phyloP scores from a whole-genome alignment of 208 protist genomes.

The Leishmania tropica region DNA sequence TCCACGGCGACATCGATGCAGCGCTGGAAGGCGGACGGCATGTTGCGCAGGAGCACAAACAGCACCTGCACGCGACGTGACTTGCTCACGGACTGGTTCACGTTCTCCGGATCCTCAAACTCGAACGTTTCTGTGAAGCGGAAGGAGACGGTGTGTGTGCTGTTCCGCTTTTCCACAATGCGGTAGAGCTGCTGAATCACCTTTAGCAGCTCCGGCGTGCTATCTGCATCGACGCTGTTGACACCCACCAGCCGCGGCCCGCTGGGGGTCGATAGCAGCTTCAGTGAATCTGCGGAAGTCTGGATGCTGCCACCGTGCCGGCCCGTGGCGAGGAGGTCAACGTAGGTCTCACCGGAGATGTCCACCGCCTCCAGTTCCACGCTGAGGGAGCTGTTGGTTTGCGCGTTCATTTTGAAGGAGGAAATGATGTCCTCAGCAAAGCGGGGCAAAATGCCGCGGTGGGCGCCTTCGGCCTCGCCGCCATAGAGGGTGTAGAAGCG shows the following conservation, averaged over 20 bases:
- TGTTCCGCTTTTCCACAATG: slow-evolving; percentile 61
- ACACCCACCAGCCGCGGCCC: slow-evolving; percentile 63
- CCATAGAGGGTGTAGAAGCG: slow-evolving; percentile 83
- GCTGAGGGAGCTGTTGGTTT: slow-evolving; percentile 56
- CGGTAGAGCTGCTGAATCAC: slow-evolving; percentile 56
- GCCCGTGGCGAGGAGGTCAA: slow-evolving; percentile 59
- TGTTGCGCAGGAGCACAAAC: slow-evolving; percentile 76
- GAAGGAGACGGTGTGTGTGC: slow-evolving; percentile 70
- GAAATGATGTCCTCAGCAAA: slow-evolving; percentile 79
- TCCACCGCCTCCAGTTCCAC: slow-evolving; percentile 79
- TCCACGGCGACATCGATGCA: slow-evolving; percentile 86
- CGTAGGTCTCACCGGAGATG: slow-evolving; percentile 68
- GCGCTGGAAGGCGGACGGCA: slow-evolving; percentile 79
- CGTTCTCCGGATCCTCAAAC: slow-evolving; percentile 78
- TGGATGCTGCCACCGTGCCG: slow-evolving; percentile 1
- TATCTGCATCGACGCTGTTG: slow-evolving; percentile 44
- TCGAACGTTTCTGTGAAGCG: slow-evolving; percentile 87
- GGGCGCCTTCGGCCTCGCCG: slow-evolving; percentile 41
- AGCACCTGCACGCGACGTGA: slow-evolving; percentile 75
- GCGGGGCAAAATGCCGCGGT: slow-evolving; percentile 73
- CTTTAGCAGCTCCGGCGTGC: slow-evolving; percentile 35
- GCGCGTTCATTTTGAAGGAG: slow-evolving; percentile 60
- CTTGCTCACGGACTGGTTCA: slow-evolving; percentile 70
- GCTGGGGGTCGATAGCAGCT: slow-evolving; percentile 44
- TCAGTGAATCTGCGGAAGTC: slow-evolving; percentile 35